These are phyloP conservation scores for Pleomassaria siparia DNA, from an alignment of 2,329 filamentous ascomycete species.

Conservation along the genomic window DNA sequence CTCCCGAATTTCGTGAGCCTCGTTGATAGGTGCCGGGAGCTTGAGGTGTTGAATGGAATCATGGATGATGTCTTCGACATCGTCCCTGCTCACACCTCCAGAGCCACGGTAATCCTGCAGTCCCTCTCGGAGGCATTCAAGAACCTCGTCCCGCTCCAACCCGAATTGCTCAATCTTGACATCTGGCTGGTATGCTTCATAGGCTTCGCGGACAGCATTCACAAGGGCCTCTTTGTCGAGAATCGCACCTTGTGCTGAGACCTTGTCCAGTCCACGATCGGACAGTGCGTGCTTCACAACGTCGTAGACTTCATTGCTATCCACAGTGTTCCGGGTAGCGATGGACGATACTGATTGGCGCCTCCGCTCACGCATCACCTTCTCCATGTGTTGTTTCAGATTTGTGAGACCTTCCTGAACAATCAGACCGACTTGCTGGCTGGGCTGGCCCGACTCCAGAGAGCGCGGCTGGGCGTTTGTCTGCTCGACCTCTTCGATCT, in stretches of 20 bases:
- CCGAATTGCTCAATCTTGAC: conserved; percentile 89
- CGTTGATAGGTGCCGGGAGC: conserved; percentile 70
- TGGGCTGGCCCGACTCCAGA: conserved; percentile 46
- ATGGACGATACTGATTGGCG: conserved; percentile 65
- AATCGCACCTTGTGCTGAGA: conserved; percentile 46
- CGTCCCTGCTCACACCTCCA: conserved; percentile 70
- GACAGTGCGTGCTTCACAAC: conserved; percentile 74
- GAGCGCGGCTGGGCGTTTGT: conserved; percentile 45
- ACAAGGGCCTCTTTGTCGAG: conserved; percentile 78
- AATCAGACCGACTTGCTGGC: conserved; percentile 73
- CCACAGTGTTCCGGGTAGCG: conserved; percentile 65
- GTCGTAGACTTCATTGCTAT: conserved; percentile 83
- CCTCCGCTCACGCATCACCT: conserved; percentile 73
- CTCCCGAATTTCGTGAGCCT: conserved; percentile 71
- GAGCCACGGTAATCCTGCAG: conserved; percentile 70
- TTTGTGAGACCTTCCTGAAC: conserved; percentile 79
- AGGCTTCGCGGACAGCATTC: conserved; percentile 82
- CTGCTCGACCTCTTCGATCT: conserved; percentile 71
- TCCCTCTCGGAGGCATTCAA: conserved; percentile 83
- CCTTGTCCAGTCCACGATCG: conserved; percentile 51
- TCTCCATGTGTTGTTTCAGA: conserved; percentile 81
- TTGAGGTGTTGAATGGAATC: conserved; percentile 81
- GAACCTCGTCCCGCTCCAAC: conserved; percentile 84
- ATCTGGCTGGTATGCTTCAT: conserved; percentile 84
- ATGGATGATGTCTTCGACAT: conserved; percentile 83